Evolutionary conservation across 2,329 filamentous ascomycete genomes (phyloP).

Genomic region (Aspergillus viridinutans): DNA sequence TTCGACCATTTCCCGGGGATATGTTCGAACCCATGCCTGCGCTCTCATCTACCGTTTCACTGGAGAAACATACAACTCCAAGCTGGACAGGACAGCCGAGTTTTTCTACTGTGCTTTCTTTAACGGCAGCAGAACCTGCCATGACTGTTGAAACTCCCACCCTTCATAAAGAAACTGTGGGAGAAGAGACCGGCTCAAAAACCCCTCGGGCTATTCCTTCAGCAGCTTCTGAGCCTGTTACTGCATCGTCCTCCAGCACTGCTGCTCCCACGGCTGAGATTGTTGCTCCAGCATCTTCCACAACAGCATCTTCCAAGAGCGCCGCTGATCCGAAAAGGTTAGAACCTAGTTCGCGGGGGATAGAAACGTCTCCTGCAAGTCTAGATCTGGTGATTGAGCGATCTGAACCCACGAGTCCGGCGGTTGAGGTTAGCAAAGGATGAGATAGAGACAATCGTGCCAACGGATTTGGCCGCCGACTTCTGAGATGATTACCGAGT

Average conservation of each 20-base stretch:
- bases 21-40: constrained; percentile 3
- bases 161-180: not conserved
- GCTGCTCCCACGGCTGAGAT: not conserved
- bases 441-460: not conserved
- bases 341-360: not conserved
- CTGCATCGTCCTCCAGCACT: not conserved
- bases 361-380: not conserved
- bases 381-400: not conserved
- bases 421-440: not conserved
- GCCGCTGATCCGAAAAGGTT: too few relatives aligned
- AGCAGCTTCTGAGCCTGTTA: not conserved
- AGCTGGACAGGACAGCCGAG: not conserved
- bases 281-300: not conserved
- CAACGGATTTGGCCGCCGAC: not conserved
- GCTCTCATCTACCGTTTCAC: constrained; percentile 1
- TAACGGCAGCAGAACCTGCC: not conserved
- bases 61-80: constrained; percentile 2
- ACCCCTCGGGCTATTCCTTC: not conserved
- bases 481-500: not conserved
- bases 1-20: constrained; percentile 15
- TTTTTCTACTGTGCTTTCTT: not conserved
- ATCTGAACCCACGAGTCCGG: not conserved
- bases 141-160: not conserved
- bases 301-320: too few relatives aligned
- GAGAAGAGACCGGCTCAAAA: not conserved